Base-by-base conservation (phyloP, 1,284 basidiomycete genomes). In the Apiotrichum porosum region DNA sequence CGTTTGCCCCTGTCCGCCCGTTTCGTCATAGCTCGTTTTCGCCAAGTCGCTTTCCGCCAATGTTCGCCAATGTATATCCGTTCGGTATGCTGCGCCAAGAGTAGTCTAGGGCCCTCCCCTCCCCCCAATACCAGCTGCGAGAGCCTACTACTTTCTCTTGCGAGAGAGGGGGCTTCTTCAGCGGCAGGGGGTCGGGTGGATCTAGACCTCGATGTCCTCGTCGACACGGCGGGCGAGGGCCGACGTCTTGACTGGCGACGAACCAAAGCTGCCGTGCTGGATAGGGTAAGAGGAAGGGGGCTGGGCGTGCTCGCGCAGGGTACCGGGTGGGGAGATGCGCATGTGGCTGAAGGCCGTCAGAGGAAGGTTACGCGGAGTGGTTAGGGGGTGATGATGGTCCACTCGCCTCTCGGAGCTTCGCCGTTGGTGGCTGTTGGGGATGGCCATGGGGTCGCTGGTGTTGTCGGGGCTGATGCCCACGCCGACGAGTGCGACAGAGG, bases 241-340 rank as follows among this genome's bases (percentile, higher is more conserved):
- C 36, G 66, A 68, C 13, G 66, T 63, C 56, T 72, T 72, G 58
- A 72, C 68, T 3, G 69, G 69, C 13, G 65, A 68, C n/a, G 64
- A 63, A 26, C 66, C 65, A 34, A 62, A 61, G 23, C 34, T 44
- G 35, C 55, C 57, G 49, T 69, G 66, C 44, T 70, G 65, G 41
- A 69, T 69, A 3, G 66, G 65, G 64, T 58, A 70, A 1, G 66
- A 71, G 21, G 64, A 67, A 9, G 58, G 54, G 12, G 51, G 56
- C 33, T 61, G 60, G 21, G 47, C 44, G n/a, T n/a, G n/a, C 26
- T 70, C 67, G 43, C 68, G 51, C 44, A 69, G 47, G 4, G 60
- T 65, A 4, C 58, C 64, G 2, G 68, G 68, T 3, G 68, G 68
- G 4, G 67, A 69, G 42, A 65, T 58, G 30, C 68, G 58, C 10